Conservation (phyloP, 2,329 filamentous ascomycete species). For the Neospermospora avenae region DNA sequence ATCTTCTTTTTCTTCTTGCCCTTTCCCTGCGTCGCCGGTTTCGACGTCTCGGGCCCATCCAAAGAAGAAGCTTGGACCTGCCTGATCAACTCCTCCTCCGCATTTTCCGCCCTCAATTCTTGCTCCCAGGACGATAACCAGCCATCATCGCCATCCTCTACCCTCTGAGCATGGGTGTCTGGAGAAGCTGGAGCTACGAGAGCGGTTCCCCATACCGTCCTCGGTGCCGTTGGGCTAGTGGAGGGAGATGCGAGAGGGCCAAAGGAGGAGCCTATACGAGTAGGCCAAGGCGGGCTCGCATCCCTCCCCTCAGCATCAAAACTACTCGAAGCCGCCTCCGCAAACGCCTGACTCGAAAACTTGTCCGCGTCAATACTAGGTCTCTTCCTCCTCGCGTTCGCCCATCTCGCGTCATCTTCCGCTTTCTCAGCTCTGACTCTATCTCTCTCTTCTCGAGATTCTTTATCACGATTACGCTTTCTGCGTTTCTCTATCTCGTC, state of each 20-base stretch:
- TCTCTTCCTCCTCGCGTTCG: slow-evolving; percentile 52
- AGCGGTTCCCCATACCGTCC: slow-evolving; percentile 91
- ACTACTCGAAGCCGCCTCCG: slow-evolving; percentile 52
- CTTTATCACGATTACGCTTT: slow-evolving; percentile 65
- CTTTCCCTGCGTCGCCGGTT: slow-evolving; percentile 40
- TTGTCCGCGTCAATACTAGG: slow-evolving; percentile 41
- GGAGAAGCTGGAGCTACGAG: slow-evolving; percentile 59
- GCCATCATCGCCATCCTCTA: slow-evolving; percentile 61
- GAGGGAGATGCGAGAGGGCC: slow-evolving; percentile 71
- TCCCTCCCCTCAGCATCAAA: slow-evolving; percentile 47
- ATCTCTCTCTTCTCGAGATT: slow-evolving; percentile 66
- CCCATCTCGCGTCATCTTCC: slow-evolving; percentile 63
- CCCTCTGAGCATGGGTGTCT: slow-evolving; percentile 41
- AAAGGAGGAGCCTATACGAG: slow-evolving; percentile 59
- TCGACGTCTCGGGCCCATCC: slow-evolving; percentile 29
- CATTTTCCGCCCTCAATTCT: slow-evolving; percentile 64
- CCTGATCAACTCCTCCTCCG: slow-evolving; percentile 56
- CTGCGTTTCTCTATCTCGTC: slow-evolving; percentile 60
- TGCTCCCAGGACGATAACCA: slow-evolving; percentile 85
- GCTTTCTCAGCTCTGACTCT: slow-evolving; percentile 64
- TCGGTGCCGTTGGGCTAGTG: slow-evolving; percentile 71
- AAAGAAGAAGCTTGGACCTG: slow-evolving; percentile 55
- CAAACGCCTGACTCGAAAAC: slow-evolving; percentile 57
- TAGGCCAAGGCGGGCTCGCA: slow-evolving; percentile 49
- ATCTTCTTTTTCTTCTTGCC: slow-evolving; percentile 74